Evolutionary conservation across 1,284 basidiomycete genomes (phyloP), one percentile per base, ranked within the genome.

Genomic region (Xanthoconium separans): DNA sequence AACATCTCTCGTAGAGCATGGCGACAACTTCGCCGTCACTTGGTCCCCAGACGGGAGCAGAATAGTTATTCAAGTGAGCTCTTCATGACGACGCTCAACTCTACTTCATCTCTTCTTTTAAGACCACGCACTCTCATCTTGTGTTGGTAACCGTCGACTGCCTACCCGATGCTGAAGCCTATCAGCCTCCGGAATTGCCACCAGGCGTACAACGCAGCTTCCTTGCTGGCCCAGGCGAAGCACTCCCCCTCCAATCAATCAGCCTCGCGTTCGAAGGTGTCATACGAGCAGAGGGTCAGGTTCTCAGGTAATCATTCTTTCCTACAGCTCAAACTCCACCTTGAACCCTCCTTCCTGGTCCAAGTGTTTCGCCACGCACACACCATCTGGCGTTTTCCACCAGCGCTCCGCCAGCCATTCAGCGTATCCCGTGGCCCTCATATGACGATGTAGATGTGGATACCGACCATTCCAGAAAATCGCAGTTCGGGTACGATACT

Each of bases 11-110:
- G 70, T 80, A 44, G 84, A 91, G 54, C 93, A 94, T 69, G 93
- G 93, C 18, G 81, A 84, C 60, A 95, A 93, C 63, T 60, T 77
- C 18, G 74, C 80, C 45, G 83, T 83, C 18, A 80, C 84, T 61
- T 96, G 93, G 93, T 82, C 91, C 12, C 83, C 84, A 47, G 91
- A 94, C 69, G 85, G 88, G 24, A 78, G 79, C 59, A 79, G 84
- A 58, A 82, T 96, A 45, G 82, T 94, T 49, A 80, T 96, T 13
- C 83, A 90, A 70, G 93, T 89, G 58, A 51, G 81, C 72, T 34
- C 59, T 50, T 39, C 36, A 31, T 50, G 45, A 52, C 18, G 43
- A 47, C 50, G 10, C 10, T 52, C 50, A 41, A 34, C 46, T 20
- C 39, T 44, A 27, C 42, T 58, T 47, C 50, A 49, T 44, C 12